Evolutionary conservation across 1,284 basidiomycete species (phyloP).

Genomic region (Cutaneotrichosporon dermatis): DNA sequence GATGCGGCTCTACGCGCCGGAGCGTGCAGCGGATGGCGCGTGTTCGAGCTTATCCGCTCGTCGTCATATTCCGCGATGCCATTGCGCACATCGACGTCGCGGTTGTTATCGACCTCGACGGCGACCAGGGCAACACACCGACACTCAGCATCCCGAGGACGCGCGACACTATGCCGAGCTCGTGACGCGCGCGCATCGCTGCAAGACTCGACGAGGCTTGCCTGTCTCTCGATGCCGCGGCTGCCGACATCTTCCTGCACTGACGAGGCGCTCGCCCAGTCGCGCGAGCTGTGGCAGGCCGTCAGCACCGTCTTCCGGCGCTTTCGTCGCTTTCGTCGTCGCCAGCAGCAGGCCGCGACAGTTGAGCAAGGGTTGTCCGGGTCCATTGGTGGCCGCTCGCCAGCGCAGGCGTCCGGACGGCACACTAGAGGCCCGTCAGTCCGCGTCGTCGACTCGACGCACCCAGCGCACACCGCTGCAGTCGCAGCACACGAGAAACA

Average conservation of each 20-base stretch:
- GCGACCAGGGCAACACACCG: constrained; percentile 22
- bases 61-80: constrained; percentile 21
- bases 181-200: constrained; percentile 36
- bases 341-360: constrained; percentile 31
- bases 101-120: constrained; percentile 45
- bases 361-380: constrained; percentile 32
- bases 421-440: constrained; percentile 2
- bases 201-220: constrained; percentile 31
- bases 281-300: constrained; percentile 12
- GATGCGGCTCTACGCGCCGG: constrained; percentile 20
- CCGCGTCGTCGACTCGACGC: constrained; percentile 9
- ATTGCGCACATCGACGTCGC: constrained; percentile 41
- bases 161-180: constrained; percentile 33
- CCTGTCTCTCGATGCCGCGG: constrained; percentile 16
- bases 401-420: constrained; percentile 3
- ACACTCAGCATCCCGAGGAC: constrained; percentile 21
- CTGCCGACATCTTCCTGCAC: constrained; percentile 17
- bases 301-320: constrained; percentile 25
- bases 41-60: constrained; percentile 24
- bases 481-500: constrained; percentile 8
- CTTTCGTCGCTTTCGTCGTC: constrained; percentile 31
- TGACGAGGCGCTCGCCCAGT: constrained; percentile 4
- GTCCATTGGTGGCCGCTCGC: constrained; percentile 29
- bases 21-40: constrained; percentile 2
- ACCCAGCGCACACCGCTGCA: neutral